Percentiles rank a stretch among this genome's conserved stretches.
phyloP scores from a whole-genome alignment of 192 early-diverging fungal species.

The Mortierella claussenii region DNA sequence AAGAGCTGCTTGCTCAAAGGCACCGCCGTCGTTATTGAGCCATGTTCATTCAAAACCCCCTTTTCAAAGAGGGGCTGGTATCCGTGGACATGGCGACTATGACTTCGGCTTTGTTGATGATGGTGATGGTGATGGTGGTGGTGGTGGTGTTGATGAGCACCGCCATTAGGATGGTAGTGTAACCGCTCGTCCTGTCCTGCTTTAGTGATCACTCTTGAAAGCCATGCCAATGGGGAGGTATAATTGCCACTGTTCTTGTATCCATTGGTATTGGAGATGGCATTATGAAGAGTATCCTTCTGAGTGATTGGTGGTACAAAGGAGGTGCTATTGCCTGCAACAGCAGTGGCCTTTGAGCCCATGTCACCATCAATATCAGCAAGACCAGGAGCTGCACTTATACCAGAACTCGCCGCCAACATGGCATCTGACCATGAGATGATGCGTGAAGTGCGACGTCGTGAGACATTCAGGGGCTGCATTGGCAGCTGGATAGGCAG shows the following conservation, averaged over 20 bases:
- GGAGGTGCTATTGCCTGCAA: too few relatives aligned
- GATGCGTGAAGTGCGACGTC: slow-evolving; percentile 24
- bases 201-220: slow-evolving; percentile 46
- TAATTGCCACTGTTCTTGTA: background rate
- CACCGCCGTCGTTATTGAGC: background rate
- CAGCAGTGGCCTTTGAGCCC: background rate
- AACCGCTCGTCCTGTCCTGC: slow-evolving; percentile 42
- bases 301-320: too few relatives aligned
- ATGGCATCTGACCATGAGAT: slow-evolving; percentile 10
- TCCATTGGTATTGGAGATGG: too few relatives aligned
- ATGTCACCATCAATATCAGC: background rate
- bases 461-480: slow-evolving; percentile 30
- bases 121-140: slow-evolving; percentile 20
- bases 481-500: slow-evolving; percentile 42
- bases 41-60: too few relatives aligned
- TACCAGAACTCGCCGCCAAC: too few relatives aligned
- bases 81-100: too few relatives aligned
- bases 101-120: slow-evolving; percentile 11
- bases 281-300: too few relatives aligned
- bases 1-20: slow-evolving; percentile 47
- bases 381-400: background rate
- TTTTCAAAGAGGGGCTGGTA: too few relatives aligned
- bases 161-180: slow-evolving; percentile 35
- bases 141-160: slow-evolving; percentile 24
- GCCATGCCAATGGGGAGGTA: slow-evolving; percentile 31